Evolutionary conservation across 2,329 filamentous ascomycete genomes (phyloP), one percentile per base, ranked within the genome.

Genomic region (Davidsoniella neocaledoniae): DNA sequence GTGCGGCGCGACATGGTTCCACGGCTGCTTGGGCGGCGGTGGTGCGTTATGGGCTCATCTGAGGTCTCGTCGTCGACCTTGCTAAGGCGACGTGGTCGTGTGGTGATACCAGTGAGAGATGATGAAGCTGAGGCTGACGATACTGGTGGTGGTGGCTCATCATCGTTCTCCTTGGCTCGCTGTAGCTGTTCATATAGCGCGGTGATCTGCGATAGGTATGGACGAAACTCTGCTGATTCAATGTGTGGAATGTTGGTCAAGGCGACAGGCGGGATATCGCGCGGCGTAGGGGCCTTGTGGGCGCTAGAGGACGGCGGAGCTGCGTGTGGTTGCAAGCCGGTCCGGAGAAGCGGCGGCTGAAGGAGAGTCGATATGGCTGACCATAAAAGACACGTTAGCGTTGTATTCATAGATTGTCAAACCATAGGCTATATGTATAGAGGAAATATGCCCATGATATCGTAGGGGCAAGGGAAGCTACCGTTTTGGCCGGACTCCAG

Each of bases 221-320:
- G 72, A 49, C 79, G 79, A 62, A 98, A 98, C 51, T 83, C 81
- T 54, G 81, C 76, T 0, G 77, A 65, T 38, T 94, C 85, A 57
- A 96, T 73, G 58, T 83, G 83, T 9, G 81, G 76, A 43, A 96
- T 85, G 58, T 94, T 94, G 6, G 87, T 88, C 53, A 98, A 70
- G 1, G 86, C 81, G 0, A 98, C 91, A 0, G 90, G 90, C 1
- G 90, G 90, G 37, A 98, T 98, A 61, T 98, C 90, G 63, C 78
- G 78, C 16, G 84, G 73, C 1, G 86, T 93, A 0, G 90, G 90
- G 12, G 85, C 81, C 57, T 82, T 90, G 59, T 91, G 85, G 12
- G 80, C 71, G 58, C 77, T 83, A n/a, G 77, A 77, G 7, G 68
- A 63, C 1, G 84, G 76, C 2, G 82, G 78, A 2, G 80, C 72